Evolutionary conservation across 1,284 basidiomycete species (phyloP), one percentile per base, ranked within the genome.

Genomic region (Jaminaea rosea): DNA sequence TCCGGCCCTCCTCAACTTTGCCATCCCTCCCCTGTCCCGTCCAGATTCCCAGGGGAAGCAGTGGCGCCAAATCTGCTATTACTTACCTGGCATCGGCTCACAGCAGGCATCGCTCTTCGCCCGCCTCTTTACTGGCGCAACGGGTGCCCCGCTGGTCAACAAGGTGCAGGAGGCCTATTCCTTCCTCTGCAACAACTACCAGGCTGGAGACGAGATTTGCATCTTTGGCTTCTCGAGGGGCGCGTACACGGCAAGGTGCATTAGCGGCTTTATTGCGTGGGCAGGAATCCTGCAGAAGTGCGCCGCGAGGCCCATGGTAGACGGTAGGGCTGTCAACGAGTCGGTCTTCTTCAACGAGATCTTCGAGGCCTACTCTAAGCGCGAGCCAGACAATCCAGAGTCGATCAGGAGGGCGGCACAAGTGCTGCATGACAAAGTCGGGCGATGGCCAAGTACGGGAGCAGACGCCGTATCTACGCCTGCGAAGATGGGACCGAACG

Each of bases 171-270:
- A 75, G 49, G 82, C 83, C 0, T 84, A 84, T 65, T 76, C 73
- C 44, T 86, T 83, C 69, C 66, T 86, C 48, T 85, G 84, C 82
- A 77, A 83, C 53, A 85, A 68, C 46, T 67, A 66, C 42, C 57
- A 55, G 29, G 58, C 55, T 7, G 69, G 68, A 0, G 76, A 77
- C 53, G 67, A 66, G 47, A 65, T 78, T 47, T 77, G 62, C 59
- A 61, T 77, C 31, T 75, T 77, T 49, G 77, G 76, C 0, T 85
- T 84, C 71, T 83, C 81, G 15, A 78, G 83, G 4, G 83, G 83
- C 1, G 83, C 86, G 10, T 87, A 86, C 62, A 85, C 83, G 3
- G 34, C 47, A 26, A 54, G 85, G 34, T 83, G 83, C 10, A 75
- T 87, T 23, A 84, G 80, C 21, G 85, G 85, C 15, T 80, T 84